phyloP scores from a whole-genome alignment of 345 rosid genomes.

The Eucalyptus pumila region DNA sequence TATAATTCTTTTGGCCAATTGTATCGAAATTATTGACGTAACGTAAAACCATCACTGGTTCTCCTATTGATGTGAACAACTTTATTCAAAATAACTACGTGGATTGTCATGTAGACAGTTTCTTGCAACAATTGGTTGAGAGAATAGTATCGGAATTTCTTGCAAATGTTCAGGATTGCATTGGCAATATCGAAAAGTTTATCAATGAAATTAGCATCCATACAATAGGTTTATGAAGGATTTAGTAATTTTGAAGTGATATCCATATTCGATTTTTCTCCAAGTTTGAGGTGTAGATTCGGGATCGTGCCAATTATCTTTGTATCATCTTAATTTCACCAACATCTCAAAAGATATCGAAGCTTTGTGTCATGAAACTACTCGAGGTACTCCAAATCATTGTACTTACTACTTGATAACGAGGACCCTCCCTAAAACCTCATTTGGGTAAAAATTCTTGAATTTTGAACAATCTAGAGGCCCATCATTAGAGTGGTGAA shows the following conservation, averaged over 20 bases:
- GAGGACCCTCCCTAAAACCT: neutral
- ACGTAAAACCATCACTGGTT: neutral
- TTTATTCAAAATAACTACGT: neutral
- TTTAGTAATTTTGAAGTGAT: neutral
- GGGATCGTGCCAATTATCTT: neutral
- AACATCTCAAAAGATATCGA: neutral
- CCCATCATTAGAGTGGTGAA: neutral
- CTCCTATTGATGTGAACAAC: neutral
- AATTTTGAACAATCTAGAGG: neutral
- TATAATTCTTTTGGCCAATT: neutral
- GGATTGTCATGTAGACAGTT: neutral
- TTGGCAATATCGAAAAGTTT: neutral
- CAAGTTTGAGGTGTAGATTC: fast-evolving
- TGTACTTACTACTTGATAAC: neutral
- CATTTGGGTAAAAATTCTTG: neutral
- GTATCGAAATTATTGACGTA: neutral
- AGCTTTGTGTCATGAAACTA: neutral
- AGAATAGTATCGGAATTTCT: neutral
- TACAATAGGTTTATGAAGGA: fast-evolving
- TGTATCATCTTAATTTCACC: neutral
- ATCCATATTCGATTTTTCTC: neutral
- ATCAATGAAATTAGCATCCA: neutral
- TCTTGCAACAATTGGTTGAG: neutral
- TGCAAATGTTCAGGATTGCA: neutral
- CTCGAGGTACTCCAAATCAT: neutral